Conservation (phyloP, 75 land plant genomes). For the Cupressus sempervirens region DNA sequence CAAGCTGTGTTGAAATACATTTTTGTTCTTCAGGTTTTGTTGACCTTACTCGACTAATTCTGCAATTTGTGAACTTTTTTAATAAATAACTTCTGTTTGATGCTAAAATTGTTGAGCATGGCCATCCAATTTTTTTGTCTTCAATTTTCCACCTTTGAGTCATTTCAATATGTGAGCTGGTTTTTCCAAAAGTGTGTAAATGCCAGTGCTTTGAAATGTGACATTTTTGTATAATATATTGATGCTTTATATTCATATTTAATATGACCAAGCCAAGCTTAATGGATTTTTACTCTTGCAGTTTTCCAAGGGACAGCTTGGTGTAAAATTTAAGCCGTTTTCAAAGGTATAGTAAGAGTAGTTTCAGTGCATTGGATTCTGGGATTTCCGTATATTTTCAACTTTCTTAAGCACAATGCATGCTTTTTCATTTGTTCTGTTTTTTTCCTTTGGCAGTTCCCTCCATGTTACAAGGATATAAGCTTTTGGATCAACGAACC, state of each 20-base stretch:
- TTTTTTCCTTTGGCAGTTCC: slow-evolving; percentile 47
- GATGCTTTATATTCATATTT: background rate
- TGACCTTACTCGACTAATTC: background rate
- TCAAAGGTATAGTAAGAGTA: slow-evolving; percentile 54
- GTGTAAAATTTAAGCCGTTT: slow-evolving; percentile 86
- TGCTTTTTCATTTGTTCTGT: background rate
- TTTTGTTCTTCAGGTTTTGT: background rate
- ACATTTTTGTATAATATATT: background rate
- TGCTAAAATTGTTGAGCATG: background rate
- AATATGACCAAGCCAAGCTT: background rate
- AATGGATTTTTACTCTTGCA: slow-evolving; percentile 18
- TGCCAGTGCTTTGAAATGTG: background rate
- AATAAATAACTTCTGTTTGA: background rate
- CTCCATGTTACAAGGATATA: slow-evolving; percentile 96
- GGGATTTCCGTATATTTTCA: background rate
- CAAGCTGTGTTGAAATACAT: background rate
- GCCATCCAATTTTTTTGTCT: background rate
- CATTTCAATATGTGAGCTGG: background rate
- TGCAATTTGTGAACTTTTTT: background rate
- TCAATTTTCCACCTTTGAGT: background rate
- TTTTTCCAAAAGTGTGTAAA: background rate
- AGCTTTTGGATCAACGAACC: slow-evolving; percentile 94
- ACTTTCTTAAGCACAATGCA: background rate
- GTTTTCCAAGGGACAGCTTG: slow-evolving; percentile 89
- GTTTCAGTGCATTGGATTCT: background rate